phyloP scores from a whole-genome alignment of 2,329 filamentous ascomycete genomes.

The Penicillium italicum region DNA sequence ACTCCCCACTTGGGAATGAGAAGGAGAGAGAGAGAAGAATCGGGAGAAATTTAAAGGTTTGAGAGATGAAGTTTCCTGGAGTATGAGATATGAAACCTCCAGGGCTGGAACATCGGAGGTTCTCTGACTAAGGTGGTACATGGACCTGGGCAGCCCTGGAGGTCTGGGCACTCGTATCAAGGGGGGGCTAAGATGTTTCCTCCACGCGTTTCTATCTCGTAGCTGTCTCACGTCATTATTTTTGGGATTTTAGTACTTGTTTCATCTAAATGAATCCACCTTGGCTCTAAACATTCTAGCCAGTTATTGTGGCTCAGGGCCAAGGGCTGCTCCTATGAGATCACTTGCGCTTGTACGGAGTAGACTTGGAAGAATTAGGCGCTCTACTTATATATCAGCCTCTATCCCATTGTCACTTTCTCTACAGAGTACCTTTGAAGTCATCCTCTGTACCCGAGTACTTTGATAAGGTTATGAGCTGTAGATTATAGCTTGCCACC shows the following conservation, averaged over 20 bases:
- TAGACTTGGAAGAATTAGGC: background rate
- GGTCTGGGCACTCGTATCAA: constrained; percentile 2
- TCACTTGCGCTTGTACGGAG: background rate
- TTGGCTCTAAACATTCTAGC: background rate
- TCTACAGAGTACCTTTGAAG: background rate
- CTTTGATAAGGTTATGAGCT: background rate
- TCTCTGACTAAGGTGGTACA: constrained; percentile 9
- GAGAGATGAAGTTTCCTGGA: background rate
- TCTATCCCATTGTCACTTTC: background rate
- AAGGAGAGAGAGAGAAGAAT: background rate
- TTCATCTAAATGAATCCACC: background rate
- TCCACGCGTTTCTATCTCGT: constrained; percentile 6
- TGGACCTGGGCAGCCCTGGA: background rate
- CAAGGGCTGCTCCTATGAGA: background rate
- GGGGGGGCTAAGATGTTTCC: constrained; percentile 1
- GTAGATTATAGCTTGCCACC: background rate
- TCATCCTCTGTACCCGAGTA: background rate
- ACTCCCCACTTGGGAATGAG: constrained; percentile 1
- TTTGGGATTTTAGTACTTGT: too few species aligned
- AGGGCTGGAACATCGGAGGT: background rate
- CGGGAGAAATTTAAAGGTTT: background rate
- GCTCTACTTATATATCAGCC: background rate
- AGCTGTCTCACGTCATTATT: constrained; percentile 5
- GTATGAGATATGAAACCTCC: background rate
- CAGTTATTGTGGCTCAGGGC: background rate